These are phyloP conservation scores for Ophiostoma pallidulum DNA, from an alignment of 2,329 filamentous ascomycete species.

Conservation along the genomic window DNA sequence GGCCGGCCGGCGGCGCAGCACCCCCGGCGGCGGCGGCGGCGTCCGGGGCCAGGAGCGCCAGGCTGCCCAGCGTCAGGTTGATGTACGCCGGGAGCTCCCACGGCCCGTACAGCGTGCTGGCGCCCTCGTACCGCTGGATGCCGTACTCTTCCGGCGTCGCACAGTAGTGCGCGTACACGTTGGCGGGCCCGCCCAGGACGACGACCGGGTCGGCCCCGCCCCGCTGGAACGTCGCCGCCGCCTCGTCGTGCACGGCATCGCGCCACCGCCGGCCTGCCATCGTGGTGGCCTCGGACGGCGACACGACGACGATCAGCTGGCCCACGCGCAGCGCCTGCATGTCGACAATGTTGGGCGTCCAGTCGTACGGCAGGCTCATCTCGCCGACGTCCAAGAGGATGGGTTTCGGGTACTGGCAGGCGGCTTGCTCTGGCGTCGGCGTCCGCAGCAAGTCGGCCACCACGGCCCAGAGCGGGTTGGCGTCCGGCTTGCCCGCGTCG, in stretches of 20 bases:
- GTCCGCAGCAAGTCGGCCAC: constrained; percentile 61
- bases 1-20: constrained; percentile 44
- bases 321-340: constrained; percentile 76
- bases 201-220: constrained; percentile 52
- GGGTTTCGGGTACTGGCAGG: constrained; percentile 73
- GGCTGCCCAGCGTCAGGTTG: constrained; percentile 66
- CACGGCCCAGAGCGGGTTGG: constrained; percentile 68
- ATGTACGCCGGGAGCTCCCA: constrained; percentile 80
- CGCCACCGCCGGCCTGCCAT: constrained; percentile 89
- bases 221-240: constrained; percentile 30
- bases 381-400: constrained; percentile 81
- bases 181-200: constrained; percentile 79
- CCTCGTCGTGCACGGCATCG: constrained; percentile 50
- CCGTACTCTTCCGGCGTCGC: constrained; percentile 69
- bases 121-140: constrained; percentile 75
- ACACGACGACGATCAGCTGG: constrained; percentile 75
- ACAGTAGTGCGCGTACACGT: constrained; percentile 82
- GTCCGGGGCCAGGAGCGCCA: constrained; percentile 53
- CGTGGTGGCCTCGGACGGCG: constrained; percentile 78
- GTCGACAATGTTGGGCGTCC: constrained; percentile 84
- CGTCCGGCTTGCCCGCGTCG: constrained; percentile 57
- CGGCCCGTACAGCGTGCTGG: constrained; percentile 77
- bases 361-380: constrained; percentile 63
- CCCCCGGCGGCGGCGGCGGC: constrained; percentile 31
- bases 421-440: constrained; percentile 58